Conservation (phyloP, 768 basidiomycete genomes). For the Podaxis sp. region DNA sequence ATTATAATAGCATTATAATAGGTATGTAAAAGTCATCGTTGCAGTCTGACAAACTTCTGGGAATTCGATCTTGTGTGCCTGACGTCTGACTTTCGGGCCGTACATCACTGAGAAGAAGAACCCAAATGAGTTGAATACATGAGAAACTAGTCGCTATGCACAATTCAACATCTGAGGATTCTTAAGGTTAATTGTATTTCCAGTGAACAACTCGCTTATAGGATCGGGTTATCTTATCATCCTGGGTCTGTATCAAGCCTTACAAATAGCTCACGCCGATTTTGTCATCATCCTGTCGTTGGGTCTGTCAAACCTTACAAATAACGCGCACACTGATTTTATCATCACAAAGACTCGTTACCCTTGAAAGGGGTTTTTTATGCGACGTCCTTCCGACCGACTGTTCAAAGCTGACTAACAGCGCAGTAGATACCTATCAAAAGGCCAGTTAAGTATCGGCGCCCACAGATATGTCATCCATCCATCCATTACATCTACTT, state of each 20-base stretch:
- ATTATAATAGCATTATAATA: no score
- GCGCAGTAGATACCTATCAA: not conserved
- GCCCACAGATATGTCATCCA: no score
- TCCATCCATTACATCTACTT: not conserved
- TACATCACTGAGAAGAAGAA: no score
- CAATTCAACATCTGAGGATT: no score
- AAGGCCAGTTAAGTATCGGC: not conserved
- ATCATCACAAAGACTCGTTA: not conserved
- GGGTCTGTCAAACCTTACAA: not conserved
- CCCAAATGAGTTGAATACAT: no score
- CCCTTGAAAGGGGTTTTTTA: not conserved
- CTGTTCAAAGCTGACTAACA: not conserved
- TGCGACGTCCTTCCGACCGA: not conserved
- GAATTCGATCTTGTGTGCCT: not conserved
- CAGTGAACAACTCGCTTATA: no score
- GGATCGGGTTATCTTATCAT: constrained; percentile 5
- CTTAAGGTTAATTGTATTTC: no score
- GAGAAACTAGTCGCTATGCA: no score
- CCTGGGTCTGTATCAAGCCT: not conserved
- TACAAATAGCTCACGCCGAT: not conserved
- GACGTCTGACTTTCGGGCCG: not conserved
- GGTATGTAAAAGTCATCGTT: not conserved
- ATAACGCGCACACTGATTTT: not conserved
- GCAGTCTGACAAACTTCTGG: not conserved
- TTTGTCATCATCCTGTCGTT: not conserved